Evolutionary conservation across 257 asterid genomes (phyloP).

Genomic region (Gentiana macrophylla): DNA sequence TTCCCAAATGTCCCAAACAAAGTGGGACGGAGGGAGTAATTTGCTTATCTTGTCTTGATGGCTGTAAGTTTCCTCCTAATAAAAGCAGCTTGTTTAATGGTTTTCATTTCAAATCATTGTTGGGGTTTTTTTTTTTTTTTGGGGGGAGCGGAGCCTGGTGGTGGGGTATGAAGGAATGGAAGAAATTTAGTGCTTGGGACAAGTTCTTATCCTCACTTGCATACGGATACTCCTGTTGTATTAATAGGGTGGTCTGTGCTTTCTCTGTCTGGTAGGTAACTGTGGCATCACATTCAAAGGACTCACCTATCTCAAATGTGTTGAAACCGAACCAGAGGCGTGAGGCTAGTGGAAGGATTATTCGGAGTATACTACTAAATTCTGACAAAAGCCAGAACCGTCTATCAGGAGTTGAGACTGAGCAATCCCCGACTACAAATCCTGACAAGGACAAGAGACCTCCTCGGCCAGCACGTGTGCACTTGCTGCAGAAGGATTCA

Average conservation of each 20-base stretch:
- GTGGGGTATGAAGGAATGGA: no score
- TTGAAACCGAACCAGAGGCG: conserved; percentile 51
- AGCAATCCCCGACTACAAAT: conserved; percentile 20
- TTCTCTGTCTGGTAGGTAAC: conserved; percentile 18
- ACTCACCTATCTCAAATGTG: conserved; percentile 27
- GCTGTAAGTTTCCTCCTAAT: no score
- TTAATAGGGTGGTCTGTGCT: background rate
- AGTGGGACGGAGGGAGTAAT: no score
- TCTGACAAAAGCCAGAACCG: conserved; percentile 53
- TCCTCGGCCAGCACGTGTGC: conserved; percentile 59
- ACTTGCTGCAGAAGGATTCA: conserved; percentile 42
- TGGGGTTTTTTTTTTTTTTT: no score
- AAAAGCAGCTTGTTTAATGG: no score
- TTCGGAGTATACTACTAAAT: conserved; percentile 60
- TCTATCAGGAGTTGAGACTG: conserved; percentile 36
- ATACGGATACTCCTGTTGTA: no score
- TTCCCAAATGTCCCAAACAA: no score
- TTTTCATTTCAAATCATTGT: no score
- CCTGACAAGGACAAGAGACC: conserved; percentile 62
- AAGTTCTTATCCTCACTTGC: no score
- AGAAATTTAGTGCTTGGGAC: no score
- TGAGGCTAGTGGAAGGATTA: conserved; percentile 77
- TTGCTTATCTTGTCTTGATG: no score
- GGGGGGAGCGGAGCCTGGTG: no score
- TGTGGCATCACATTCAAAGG: conserved; percentile 31